Percentiles rank a stretch among this genome's conserved stretches.
phyloP scores from a whole-genome alignment of 345 rosid species.

The Nephelium lappaceum region DNA sequence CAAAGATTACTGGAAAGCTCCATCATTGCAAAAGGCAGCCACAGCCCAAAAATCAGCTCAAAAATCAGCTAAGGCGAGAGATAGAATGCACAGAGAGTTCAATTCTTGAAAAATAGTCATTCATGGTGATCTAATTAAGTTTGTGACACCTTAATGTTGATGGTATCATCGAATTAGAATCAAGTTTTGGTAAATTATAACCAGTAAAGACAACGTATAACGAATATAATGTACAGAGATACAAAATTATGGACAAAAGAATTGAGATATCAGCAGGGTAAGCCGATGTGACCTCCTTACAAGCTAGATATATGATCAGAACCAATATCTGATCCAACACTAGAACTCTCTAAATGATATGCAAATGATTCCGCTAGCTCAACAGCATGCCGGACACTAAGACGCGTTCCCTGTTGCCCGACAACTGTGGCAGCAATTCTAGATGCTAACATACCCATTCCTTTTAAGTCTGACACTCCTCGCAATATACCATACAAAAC shows the following conservation, averaged over 20 bases:
- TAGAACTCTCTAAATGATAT: conserved; percentile 39
- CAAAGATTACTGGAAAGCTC: no score
- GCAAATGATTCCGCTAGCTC: conserved; percentile 67
- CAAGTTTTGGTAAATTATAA: background rate
- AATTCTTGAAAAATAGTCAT: no score
- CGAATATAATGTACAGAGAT: conserved; percentile 9
- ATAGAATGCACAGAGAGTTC: no score
- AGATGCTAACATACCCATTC: conserved; percentile 84
- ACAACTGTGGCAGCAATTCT: conserved; percentile 91
- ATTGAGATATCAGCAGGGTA: conserved; percentile 9
- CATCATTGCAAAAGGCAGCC: no score
- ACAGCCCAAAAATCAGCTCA: no score
- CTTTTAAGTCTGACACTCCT: conserved; percentile 75
- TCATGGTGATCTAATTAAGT: no score
- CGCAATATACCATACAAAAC: conserved; percentile 74
- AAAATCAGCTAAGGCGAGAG: no score
- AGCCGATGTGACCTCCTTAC: conserved; percentile 29
- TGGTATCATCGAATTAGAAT: background rate
- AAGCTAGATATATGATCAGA: conserved; percentile 71
- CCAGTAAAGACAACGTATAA: background rate
- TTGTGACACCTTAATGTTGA: background rate
- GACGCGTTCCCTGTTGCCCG: conserved; percentile 91
- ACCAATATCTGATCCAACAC: conserved; percentile 56
- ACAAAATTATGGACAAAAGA: conserved; percentile 17
- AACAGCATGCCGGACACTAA: conserved; percentile 67